Evolutionary conservation across 1,284 basidiomycete genomes (phyloP), one percentile per base, ranked within the genome.

Genomic region (Rhizopogon hawkerae): DNA sequence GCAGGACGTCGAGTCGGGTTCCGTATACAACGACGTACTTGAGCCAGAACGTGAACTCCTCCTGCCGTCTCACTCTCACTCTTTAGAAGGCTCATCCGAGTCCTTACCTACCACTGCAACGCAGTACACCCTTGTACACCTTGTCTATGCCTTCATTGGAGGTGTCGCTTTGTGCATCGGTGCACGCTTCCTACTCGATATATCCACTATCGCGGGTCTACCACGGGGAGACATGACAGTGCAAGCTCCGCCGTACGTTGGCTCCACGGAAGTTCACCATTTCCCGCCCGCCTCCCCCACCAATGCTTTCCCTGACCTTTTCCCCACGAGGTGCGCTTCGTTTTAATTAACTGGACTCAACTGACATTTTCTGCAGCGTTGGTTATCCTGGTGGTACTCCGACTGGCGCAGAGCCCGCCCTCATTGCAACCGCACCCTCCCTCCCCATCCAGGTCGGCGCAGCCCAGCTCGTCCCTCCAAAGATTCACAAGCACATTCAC

Each of bases 351-450:
- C 34, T 26, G 39, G 16, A 36, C 13, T 0, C 36, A 13, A 21
- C 23, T 51, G 14, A 24, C 11, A 11, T 29, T 3, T 24, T 23
- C 2, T 42, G 24, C 42, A 64, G 65, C 56, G 79, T 93, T 9
- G 91, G 91, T 38, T 85, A 90, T 62, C 75, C 84, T 10, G 91
- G 91, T 7, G 78, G 76, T 8, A 93, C 90, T 1, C 87, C 88
- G 0, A 93, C 91, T 0, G 91, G 91, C 9, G 82, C 78, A 9
- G 91, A 93, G 67, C 73, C 91, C 2, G 89, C 75, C 1, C 70
- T 92, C 18, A 75, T 92, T 14, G 77, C 74, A 3, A 92, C 90
- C 1, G 90, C 87, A 0, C 86, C 89, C 5, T 69, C 76, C 5
- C 84, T 88, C 53, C 89, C 89, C 7, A 62, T 84, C 10, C 84